Evolutionary conservation across 148 eudicot species (phyloP).

Genomic region (Nepenthes mirabilis): DNA sequence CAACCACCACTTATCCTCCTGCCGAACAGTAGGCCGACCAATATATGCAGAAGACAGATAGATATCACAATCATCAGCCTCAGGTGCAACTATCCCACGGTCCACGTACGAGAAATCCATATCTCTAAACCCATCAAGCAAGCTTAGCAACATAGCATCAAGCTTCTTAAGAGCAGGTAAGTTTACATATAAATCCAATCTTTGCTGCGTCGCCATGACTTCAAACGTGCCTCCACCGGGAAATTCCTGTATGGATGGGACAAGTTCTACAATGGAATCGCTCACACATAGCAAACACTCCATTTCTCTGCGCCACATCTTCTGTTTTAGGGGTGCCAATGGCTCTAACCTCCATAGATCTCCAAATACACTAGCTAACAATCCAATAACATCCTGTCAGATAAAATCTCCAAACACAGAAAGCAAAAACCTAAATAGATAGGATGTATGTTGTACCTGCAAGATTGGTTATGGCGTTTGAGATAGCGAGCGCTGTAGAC

Average conservation of each 20-base stretch:
- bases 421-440: background rate
- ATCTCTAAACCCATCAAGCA: slow-evolving; percentile 67
- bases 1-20: slow-evolving; percentile 99
- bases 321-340: slow-evolving; percentile 13
- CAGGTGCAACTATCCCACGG: slow-evolving; percentile 37
- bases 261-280: slow-evolving; percentile 16
- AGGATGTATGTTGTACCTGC: slow-evolving; percentile 40
- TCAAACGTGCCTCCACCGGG: slow-evolving; percentile 19
- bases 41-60: slow-evolving; percentile 11
- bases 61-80: slow-evolving; percentile 28
- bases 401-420: background rate
- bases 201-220: slow-evolving; percentile 15
- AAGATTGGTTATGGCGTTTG: slow-evolving; percentile 93
- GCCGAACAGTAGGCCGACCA: slow-evolving; percentile 76
- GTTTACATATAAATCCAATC: slow-evolving; percentile 16
- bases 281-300: slow-evolving; percentile 16
- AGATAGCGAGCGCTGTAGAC: slow-evolving; percentile 88
- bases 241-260: slow-evolving; percentile 14
- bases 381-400: background rate
- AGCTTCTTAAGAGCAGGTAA: slow-evolving; percentile 19
- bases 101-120: slow-evolving; percentile 78
- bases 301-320: slow-evolving; percentile 20
- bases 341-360: slow-evolving; percentile 22
- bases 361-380: slow-evolving; percentile 18
- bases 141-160: slow-evolving; percentile 13